phyloP scores from a whole-genome alignment of 495 filamentous ascomycete genomes.

The Jackrogersella multiformis region DNA sequence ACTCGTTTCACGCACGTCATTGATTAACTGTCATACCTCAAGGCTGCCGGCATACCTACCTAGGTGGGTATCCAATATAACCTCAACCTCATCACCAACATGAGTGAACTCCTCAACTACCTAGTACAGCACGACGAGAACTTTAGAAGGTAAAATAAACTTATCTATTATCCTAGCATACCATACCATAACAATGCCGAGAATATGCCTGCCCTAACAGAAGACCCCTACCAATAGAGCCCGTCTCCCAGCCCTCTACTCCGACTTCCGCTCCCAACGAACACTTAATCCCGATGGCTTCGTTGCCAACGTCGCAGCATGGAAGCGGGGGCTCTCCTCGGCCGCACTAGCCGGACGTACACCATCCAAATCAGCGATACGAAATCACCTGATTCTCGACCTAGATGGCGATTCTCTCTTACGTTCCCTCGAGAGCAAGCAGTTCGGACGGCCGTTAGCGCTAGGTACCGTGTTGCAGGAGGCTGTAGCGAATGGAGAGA shows the following conservation, averaged over 20 bases:
- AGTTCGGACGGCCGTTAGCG: slow-evolving; percentile 86
- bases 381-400: slow-evolving; percentile 68
- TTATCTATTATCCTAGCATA: neutral
- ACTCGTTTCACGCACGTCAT: slow-evolving; percentile 3
- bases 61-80: neutral
- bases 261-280: slow-evolving; percentile 82
- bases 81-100: slow-evolving; percentile 25
- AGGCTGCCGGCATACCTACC: neutral
- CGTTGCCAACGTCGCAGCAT: slow-evolving; percentile 82
- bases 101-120: slow-evolving; percentile 56
- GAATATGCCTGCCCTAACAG: neutral
- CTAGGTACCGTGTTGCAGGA: slow-evolving; percentile 83
- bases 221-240: slow-evolving; percentile 58
- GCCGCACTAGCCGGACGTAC: slow-evolving; percentile 70
- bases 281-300: slow-evolving; percentile 92
- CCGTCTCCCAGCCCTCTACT: slow-evolving; percentile 91
- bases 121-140: slow-evolving; percentile 56
- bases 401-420: slow-evolving; percentile 72
- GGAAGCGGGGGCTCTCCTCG: slow-evolving; percentile 75
- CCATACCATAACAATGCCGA: neutral
- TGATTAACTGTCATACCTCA: neutral
- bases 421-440: slow-evolving; percentile 73
- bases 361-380: slow-evolving; percentile 49
- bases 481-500: slow-evolving; percentile 69
- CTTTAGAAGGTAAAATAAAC: slow-evolving; percentile 55